Conservation (phyloP, 495 filamentous ascomycete genomes). For the Astrocystis sublimbata region DNA sequence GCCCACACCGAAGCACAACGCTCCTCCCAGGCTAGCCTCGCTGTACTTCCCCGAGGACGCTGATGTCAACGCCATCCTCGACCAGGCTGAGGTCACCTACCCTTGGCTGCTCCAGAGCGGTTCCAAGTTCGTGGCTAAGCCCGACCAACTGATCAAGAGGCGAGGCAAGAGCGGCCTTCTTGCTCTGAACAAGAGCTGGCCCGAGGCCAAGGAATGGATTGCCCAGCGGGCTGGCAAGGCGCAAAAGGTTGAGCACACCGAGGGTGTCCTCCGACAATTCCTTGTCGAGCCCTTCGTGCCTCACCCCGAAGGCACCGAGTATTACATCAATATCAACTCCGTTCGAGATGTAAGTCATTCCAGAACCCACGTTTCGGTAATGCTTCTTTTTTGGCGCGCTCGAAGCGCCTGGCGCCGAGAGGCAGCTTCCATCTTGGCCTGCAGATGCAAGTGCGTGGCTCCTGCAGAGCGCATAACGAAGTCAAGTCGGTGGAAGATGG, state of each 20-base stretch:
- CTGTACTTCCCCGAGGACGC: slow-evolving; percentile 91
- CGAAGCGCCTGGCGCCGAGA: slow-evolving; percentile 6
- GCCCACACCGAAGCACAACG: slow-evolving; percentile 85
- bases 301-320: slow-evolving; percentile 88
- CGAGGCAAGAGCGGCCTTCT: slow-evolving; percentile 97
- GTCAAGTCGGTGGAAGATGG: not conserved
- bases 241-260: slow-evolving; percentile 87
- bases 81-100: slow-evolving; percentile 93
- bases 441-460: slow-evolving; percentile 28
- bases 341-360: slow-evolving; percentile 74
- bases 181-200: slow-evolving; percentile 95
- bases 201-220: slow-evolving; percentile 90
- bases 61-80: slow-evolving; percentile 78
- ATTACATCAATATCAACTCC: slow-evolving; percentile 98
- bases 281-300: slow-evolving; percentile 98
- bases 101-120: slow-evolving; percentile 84
- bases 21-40: slow-evolving; percentile 84
- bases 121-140: slow-evolving; percentile 97
- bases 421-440: slow-evolving; percentile 6
- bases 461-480: not conserved
- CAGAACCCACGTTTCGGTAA: not conserved
- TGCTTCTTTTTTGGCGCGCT: slow-evolving; percentile 5
- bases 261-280: slow-evolving; percentile 88
- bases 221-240: slow-evolving; percentile 86
- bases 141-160: slow-evolving; percentile 99